These are phyloP conservation scores for Mortierella sp. DNA, from an alignment of 371 early-diverging fungal genomes.

Conservation along the genomic window DNA sequence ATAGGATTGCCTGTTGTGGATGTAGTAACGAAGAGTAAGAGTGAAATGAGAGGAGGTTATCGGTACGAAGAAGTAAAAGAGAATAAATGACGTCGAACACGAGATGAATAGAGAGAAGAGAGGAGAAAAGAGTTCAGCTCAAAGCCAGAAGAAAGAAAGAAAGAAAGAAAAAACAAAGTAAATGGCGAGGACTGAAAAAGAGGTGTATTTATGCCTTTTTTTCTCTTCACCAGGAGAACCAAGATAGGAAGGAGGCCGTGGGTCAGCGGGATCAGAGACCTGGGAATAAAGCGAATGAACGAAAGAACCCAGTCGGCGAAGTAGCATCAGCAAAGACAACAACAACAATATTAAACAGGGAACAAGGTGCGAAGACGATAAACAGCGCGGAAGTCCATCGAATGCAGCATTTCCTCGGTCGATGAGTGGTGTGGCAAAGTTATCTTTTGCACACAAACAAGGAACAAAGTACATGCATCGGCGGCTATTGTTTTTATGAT, in stretches of 20 bases:
- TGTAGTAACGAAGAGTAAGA: background rate
- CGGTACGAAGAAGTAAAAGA: background rate
- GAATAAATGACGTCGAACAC: background rate
- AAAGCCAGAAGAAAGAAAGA: background rate
- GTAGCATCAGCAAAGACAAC: background rate
- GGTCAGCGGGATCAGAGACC: conserved; percentile 1
- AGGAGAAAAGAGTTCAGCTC: conserved; percentile 5
- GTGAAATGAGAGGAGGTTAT: conserved; percentile 3
- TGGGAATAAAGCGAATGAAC: background rate
- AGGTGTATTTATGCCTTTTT: background rate
- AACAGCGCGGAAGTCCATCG: conserved; percentile 8
- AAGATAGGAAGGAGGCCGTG: conserved; percentile 13
- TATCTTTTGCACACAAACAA: background rate
- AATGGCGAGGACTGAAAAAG: background rate
- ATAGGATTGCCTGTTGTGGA: background rate
- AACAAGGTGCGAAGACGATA: background rate
- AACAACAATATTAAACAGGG: background rate
- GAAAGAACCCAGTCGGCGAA: background rate
- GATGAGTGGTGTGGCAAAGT: background rate
- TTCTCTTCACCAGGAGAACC: background rate
- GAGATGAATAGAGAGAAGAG: background rate
- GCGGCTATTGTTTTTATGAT: background rate
- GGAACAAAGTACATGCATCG: background rate
- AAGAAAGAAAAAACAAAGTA: background rate
- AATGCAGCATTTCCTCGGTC: background rate